Evolutionary conservation across 257 asterid species (phyloP), one percentile per base, ranked within the genome.

Genomic region (Linderniella brevidens): DNA sequence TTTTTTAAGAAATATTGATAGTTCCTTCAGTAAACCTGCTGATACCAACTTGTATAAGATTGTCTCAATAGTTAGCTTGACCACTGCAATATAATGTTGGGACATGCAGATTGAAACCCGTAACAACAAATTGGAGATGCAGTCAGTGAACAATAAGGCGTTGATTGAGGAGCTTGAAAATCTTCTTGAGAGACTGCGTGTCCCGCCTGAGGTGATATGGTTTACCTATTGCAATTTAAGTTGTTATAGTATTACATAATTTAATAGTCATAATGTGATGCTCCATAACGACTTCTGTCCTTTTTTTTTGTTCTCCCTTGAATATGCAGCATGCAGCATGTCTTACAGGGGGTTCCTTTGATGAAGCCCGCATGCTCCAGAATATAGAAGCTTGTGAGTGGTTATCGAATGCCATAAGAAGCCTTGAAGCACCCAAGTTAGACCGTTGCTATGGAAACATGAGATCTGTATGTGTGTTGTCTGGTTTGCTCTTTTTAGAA

Each of bases 371-470:
- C 65, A 85, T 90, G 99, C 86, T 76, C 71, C 88, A 81, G 63
- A 90, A 82, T 45, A 77, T 90, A 69, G 96, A 85, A 62, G 96
- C 99, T 57, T 90, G 96, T 52, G 99, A 90, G 65, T 90, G 99
- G 99, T 78, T 90, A 40, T 68, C 93, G 58, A 74, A 77, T 60
- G 73, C 88, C 61, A 57, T 90, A 60, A 71, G 55, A 50, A 73
- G 59, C 62, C 92, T 90, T 63, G 96, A 86, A 71, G 78, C 57
- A 41, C 94, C 96, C 54, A 75, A 67, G 60, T 58, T 85, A 77
- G 94, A 85, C 61, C 82, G 74, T 56, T 66, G 59, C 74, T 82
- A 75, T 66, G 76, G 76, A 37, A 74, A 70, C 64, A 73, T 79
- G 80, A 79, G 70, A 75, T 68, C 94, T 62, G 99, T 90, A 85